Conservation (phyloP, 83 land plant species). For the Picea mariana region DNA sequence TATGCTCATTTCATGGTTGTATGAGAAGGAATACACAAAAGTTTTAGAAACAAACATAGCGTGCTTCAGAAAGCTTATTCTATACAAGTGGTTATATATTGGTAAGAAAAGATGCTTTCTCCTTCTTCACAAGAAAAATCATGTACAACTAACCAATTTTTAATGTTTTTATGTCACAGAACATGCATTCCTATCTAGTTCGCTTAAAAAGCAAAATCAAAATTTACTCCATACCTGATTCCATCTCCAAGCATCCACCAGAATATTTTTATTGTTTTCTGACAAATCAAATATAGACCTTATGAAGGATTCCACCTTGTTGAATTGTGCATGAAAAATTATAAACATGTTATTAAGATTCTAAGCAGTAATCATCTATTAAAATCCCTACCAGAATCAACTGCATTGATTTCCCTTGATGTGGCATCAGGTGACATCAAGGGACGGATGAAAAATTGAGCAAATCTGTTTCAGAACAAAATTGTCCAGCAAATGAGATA, state of each 20-base stretch:
- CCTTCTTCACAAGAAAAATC: background rate
- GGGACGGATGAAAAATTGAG: slow-evolving; percentile 93
- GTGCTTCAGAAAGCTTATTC: too few species aligned
- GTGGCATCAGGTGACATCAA: slow-evolving; percentile 98
- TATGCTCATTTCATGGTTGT: too few species aligned
- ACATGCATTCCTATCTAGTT: background rate
- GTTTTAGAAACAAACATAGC: too few species aligned
- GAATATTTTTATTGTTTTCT: slow-evolving; percentile 92
- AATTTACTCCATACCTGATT: slow-evolving; percentile 57
- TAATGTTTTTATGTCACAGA: background rate
- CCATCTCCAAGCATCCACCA: slow-evolving; percentile 89
- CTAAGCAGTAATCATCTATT: background rate
- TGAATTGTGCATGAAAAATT: background rate
- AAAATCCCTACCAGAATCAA: slow-evolving; percentile 80
- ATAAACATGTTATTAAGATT: background rate
- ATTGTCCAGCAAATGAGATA: background rate
- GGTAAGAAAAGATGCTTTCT: background rate
- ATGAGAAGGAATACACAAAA: too few species aligned
- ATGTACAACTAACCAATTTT: background rate
- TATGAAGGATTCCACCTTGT: background rate
- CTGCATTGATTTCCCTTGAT: slow-evolving; percentile 94
- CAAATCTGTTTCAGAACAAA: slow-evolving; percentile 61
- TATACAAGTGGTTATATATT: too few species aligned
- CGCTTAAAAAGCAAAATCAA: too few species aligned
- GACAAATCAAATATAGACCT: slow-evolving; percentile 9